Conservation (phyloP, 495 filamentous ascomycete species). For the Penicillium longicatenatum region DNA sequence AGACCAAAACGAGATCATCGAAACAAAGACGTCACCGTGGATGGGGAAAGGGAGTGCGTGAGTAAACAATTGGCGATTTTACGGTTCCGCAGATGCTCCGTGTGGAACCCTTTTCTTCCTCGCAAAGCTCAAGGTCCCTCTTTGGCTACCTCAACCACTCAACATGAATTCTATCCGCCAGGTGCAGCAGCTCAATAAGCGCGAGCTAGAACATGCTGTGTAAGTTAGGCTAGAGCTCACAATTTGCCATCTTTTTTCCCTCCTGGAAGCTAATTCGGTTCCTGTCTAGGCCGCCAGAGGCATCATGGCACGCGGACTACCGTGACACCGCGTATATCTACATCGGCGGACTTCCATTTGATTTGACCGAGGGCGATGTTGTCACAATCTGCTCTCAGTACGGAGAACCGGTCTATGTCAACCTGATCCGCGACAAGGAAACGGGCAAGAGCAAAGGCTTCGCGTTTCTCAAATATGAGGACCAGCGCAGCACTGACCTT, state of each 20-base stretch:
- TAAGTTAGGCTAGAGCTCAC: constrained; percentile 29
- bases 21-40: constrained; percentile 12
- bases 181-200: constrained; percentile 91
- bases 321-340: constrained; percentile 96
- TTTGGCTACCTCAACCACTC: constrained; percentile 9
- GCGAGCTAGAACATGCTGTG: constrained; percentile 87
- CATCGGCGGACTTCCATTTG: constrained; percentile 92
- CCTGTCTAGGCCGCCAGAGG: constrained; percentile 63
- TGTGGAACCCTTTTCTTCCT: constrained; percentile 20
- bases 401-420: constrained; percentile 89
- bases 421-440: constrained; percentile 90
- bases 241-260: constrained; percentile 3
- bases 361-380: constrained; percentile 93
- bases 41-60: constrained; percentile 20
- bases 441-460: constrained; percentile 93
- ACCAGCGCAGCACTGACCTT: constrained; percentile 92
- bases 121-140: constrained; percentile 11
- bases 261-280: constrained; percentile 17
- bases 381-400: constrained; percentile 97
- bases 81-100: constrained; percentile 35
- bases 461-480: constrained; percentile 95
- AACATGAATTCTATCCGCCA: constrained; percentile 90
- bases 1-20: neutral
- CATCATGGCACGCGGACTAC: constrained; percentile 97
- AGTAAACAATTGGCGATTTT: constrained; percentile 37